These are phyloP conservation scores for Wakefieldia striispora DNA, from an alignment of 768 basidiomycete genomes.

Conservation along the genomic window DNA sequence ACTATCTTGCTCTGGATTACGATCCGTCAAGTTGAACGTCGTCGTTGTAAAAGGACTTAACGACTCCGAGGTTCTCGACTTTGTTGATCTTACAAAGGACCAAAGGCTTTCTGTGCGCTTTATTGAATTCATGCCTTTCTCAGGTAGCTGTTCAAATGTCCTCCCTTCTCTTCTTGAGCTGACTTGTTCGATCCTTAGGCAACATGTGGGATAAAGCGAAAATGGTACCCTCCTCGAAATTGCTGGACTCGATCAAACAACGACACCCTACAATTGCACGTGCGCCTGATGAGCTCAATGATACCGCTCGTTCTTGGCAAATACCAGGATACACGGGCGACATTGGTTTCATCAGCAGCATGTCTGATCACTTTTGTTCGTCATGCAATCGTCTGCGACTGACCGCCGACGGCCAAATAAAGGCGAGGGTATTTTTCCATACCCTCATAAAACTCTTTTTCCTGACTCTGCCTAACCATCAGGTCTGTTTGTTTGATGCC, in stretches of 20 bases:
- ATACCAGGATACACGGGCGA: constrained; percentile 69
- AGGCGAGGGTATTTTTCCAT: constrained; percentile 43
- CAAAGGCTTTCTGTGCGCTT: constrained; percentile 71
- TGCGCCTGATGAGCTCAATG: constrained; percentile 64
- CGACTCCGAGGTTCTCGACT: constrained; percentile 74
- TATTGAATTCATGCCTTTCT: constrained; percentile 95
- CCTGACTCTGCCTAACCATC: constrained; percentile 5
- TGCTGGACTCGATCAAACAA: constrained; percentile 50
- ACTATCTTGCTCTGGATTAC: constrained; percentile 46
- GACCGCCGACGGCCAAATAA: constrained; percentile 90
- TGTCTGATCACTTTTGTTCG: constrained; percentile 91
- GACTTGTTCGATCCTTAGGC: constrained; percentile 40
- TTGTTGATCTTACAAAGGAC: constrained; percentile 72
- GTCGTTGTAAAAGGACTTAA: constrained; percentile 83
- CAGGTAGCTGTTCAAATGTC: constrained; percentile 44
- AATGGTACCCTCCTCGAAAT: constrained; percentile 73
- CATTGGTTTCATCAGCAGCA: constrained; percentile 88
- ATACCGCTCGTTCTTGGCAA: constrained; percentile 79
- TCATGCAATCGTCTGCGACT: constrained; percentile 82
- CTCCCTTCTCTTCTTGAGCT: constrained; percentile 3
- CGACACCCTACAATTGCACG: constrained; percentile 53
- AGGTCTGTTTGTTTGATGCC: constrained; percentile 88
- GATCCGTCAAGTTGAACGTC: constrained; percentile 77
- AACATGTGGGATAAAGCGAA: constrained; percentile 84
- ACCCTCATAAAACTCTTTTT: not conserved